Conservation (phyloP, 2,329 filamentous ascomycete genomes). For the Sphaerulina vaccinii region DNA sequence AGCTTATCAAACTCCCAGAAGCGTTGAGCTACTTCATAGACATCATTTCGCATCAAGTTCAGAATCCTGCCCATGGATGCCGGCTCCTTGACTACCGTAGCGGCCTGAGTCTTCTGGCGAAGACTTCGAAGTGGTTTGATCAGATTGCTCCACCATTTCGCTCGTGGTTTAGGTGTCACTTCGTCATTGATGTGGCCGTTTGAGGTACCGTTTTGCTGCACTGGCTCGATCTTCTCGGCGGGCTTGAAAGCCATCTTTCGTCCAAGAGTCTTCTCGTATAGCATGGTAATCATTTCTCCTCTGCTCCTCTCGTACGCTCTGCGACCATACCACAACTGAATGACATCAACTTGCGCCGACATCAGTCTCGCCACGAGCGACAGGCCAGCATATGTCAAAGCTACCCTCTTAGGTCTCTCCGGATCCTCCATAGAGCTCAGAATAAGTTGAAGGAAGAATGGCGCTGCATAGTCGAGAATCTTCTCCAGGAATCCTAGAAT, state of each 20-base stretch:
- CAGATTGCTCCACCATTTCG: background rate
- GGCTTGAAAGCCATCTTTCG: constrained; percentile 56
- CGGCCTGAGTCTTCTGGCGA: constrained; percentile 30
- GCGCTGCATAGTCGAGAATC: constrained; percentile 54
- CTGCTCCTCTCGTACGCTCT: constrained; percentile 79
- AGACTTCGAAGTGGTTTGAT: constrained; percentile 15
- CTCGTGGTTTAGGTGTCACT: constrained; percentile 2
- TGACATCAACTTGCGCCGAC: constrained; percentile 64
- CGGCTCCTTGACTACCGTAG: constrained; percentile 49
- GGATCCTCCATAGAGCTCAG: constrained; percentile 64
- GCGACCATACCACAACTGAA: constrained; percentile 78
- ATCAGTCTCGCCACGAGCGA: constrained; percentile 61
- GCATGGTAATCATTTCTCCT: constrained; percentile 82
- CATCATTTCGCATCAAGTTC: constrained; percentile 78
- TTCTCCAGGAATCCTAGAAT: constrained; percentile 64
- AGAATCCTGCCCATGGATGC: constrained; percentile 89
- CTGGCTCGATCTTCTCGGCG: constrained; percentile 12
- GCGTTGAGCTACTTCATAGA: constrained; percentile 73
- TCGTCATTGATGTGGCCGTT: constrained; percentile 23
- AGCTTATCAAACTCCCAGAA: constrained; percentile 87
- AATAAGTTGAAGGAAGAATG: constrained; percentile 70
- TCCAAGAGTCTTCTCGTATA: constrained; percentile 74
- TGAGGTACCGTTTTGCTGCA: constrained; percentile 21
- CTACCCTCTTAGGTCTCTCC: constrained; percentile 51
- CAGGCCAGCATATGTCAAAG: constrained; percentile 64